These are phyloP conservation scores for Exophiala calicioides DNA, from an alignment of 2,329 filamentous ascomycete genomes.

Conservation along the genomic window DNA sequence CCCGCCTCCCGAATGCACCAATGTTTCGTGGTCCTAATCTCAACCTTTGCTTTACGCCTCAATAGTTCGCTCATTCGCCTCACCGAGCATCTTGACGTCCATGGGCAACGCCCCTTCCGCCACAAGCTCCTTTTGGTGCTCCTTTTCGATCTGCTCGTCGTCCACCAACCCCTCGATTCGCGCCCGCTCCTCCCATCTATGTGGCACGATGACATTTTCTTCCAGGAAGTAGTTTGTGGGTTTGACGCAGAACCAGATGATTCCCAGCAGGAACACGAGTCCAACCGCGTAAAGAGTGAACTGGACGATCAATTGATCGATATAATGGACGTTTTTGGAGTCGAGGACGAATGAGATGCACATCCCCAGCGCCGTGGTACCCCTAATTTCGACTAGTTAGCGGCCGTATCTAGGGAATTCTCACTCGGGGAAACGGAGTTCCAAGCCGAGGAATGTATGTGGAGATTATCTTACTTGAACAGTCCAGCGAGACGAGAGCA, in stretches of 20 bases:
- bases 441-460: no score
- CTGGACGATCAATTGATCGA: slow-evolving; percentile 27
- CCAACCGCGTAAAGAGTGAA: slow-evolving; percentile 26
- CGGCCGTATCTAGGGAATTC: no score
- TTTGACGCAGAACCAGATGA: slow-evolving; percentile 24
- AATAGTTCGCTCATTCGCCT: slow-evolving; percentile 13
- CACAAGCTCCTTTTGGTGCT: slow-evolving; percentile 22
- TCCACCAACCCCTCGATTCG: slow-evolving; percentile 18
- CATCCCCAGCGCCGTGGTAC: slow-evolving; percentile 27
- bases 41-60: no score
- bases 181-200: slow-evolving; percentile 21
- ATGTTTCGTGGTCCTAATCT: no score
- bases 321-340: slow-evolving; percentile 25
- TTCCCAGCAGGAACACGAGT: slow-evolving; percentile 15
- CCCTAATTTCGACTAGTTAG: no score
- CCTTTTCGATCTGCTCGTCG: slow-evolving; percentile 19
- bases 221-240: slow-evolving; percentile 32
- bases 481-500: slow-evolving; percentile 24
- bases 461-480: slow-evolving; percentile 29
- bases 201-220: slow-evolving; percentile 30
- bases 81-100: slow-evolving; percentile 7
- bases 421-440: no score
- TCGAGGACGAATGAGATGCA: slow-evolving; percentile 30
- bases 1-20: no score
- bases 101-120: slow-evolving; percentile 7